Percentiles rank a stretch among this genome's conserved stretches.
phyloP scores from a whole-genome alignment of 2,329 filamentous ascomycete species.

The Sporothrix luriei region DNA sequence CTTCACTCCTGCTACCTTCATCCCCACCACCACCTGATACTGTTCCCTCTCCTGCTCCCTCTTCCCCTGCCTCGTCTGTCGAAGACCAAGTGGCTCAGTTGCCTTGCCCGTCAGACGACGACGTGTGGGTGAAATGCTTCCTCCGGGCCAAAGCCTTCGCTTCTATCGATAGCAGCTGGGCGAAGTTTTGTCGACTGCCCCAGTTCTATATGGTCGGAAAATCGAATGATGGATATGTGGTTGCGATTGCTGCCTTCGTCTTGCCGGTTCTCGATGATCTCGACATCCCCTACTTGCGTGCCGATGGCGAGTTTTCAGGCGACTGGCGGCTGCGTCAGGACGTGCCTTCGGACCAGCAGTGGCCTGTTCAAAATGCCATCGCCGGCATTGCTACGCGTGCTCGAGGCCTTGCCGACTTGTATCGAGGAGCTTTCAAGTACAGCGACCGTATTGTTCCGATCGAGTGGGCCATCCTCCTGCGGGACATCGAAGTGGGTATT shows the following conservation, averaged over 20 bases:
- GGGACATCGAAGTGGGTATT: background rate
- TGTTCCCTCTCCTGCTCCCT: background rate
- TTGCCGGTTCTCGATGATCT: background rate
- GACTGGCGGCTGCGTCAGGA: background rate
- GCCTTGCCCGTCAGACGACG: background rate
- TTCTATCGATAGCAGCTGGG: background rate
- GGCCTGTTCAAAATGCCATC: slow-evolving; percentile 10
- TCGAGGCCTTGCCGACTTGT: slow-evolving; percentile 5
- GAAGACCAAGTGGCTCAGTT: background rate
- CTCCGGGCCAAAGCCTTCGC: background rate
- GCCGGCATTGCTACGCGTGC: background rate
- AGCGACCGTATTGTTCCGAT: background rate
- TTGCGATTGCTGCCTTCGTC: background rate
- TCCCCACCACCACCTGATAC: too few relatives aligned
- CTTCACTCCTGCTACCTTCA: background rate
- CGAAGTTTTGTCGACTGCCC: background rate
- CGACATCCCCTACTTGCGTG: background rate
- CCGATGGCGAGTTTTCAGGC: background rate
- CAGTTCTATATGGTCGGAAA: background rate
- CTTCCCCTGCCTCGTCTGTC: background rate
- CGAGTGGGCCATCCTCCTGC: background rate
- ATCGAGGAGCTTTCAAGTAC: background rate
- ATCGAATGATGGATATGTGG: background rate
- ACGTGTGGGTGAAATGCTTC: background rate
- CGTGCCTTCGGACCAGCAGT: background rate